Evolutionary conservation across 768 basidiomycete genomes (phyloP).

Genomic region (Phylloporus arenicola): DNA sequence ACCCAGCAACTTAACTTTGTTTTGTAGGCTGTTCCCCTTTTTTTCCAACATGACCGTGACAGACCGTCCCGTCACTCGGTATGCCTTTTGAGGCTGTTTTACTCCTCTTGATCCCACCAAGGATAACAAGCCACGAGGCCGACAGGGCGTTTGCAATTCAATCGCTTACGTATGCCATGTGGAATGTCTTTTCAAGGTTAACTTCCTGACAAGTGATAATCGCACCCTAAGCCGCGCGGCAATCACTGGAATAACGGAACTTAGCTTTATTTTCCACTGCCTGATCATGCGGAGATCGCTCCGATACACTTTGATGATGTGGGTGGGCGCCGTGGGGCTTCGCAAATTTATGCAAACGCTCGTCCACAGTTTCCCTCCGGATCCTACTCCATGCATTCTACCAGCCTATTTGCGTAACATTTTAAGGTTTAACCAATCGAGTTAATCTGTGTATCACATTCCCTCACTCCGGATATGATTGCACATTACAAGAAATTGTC

Average conservation of each 20-base stretch:
- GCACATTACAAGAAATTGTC: slow-evolving; percentile 17
- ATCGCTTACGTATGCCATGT: slow-evolving; percentile 19
- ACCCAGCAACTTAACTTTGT: slow-evolving; percentile 26
- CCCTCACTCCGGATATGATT: slow-evolving; percentile 1
- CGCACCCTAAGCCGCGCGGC: slow-evolving; percentile 10
- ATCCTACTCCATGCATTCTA: slow-evolving; percentile 7
- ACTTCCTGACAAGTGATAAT: slow-evolving; percentile 16
- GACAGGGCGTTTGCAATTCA: slow-evolving; percentile 15
- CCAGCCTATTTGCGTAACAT: slow-evolving; percentile 8
- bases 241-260: slow-evolving; percentile 15
- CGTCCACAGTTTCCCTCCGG: slow-evolving; percentile 1
- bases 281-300: slow-evolving; percentile 25
- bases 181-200: slow-evolving; percentile 23
- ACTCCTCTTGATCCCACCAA: slow-evolving; percentile 1
- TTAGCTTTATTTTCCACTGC: slow-evolving; percentile 10
- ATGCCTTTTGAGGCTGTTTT: slow-evolving; percentile 14
- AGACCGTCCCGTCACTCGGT: slow-evolving; percentile 12
- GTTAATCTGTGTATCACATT: background rate
- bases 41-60: slow-evolving; percentile 2
- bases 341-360: background rate
- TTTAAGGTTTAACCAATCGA: slow-evolving; percentile 9
- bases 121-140: slow-evolving; percentile 15
- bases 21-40: slow-evolving; percentile 1
- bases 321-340: background rate
- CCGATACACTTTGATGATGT: slow-evolving; percentile 23